A percentile compares a stretch with the other conserved stretches of the same genome.
phyloP scores from a whole-genome alignment of 352 stramenopile genomes.

The Aphanomyces invadans region DNA sequence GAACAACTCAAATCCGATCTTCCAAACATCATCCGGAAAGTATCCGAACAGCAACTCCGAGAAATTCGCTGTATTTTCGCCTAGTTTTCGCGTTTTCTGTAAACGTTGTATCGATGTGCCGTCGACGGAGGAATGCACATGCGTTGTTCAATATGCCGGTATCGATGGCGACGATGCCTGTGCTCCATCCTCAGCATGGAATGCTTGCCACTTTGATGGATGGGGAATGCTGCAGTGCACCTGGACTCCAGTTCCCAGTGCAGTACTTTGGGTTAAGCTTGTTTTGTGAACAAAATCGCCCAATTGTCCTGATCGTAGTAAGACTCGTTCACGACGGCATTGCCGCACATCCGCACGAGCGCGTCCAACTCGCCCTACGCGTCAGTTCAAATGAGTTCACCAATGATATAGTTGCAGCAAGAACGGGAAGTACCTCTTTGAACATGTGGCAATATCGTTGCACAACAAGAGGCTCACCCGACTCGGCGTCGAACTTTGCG shows the following conservation, averaged over 20 bases:
- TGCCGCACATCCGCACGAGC: conserved; percentile 48
- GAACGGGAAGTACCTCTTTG: conserved; percentile 29
- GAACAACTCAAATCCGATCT: not conserved
- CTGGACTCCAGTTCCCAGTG: no score
- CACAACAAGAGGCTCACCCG: conserved; percentile 42
- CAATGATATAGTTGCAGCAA: not conserved
- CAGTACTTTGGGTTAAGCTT: not conserved
- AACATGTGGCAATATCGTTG: conserved; percentile 88
- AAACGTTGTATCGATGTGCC: no score
- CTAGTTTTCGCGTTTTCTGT: no score
- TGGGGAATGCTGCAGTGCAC: no score
- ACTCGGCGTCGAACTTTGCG: conserved; percentile 26
- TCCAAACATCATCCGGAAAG: not conserved
- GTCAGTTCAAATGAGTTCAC: not conserved
- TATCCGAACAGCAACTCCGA: not conserved
- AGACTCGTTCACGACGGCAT: conserved; percentile 53
- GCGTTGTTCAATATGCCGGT: no score
- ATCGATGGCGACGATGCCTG: no score
- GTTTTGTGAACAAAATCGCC: conserved; percentile 53
- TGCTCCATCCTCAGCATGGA: no score
- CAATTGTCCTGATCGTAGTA: conserved; percentile 86
- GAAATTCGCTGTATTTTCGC: no score
- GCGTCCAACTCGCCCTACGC: conserved; percentile 60
- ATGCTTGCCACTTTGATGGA: no score
- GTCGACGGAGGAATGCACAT: no score